Percentiles rank a stretch among this genome's conserved stretches.
Conservation (phyloP, 2,329 filamentous ascomycete species). For the Proliferodiscus dingleyae region DNA sequence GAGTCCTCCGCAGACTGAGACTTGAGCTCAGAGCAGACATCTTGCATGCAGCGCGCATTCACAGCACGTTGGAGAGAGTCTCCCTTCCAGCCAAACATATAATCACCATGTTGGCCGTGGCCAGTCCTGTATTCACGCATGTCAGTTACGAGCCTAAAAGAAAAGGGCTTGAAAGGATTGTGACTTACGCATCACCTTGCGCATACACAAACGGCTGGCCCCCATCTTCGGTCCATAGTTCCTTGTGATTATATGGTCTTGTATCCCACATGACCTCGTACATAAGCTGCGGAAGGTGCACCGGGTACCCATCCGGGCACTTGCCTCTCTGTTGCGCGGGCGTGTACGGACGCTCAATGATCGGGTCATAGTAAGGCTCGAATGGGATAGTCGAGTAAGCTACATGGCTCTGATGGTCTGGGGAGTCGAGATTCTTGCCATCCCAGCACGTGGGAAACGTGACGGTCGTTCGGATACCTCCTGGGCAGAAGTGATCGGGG, state of each 20-base stretch:
- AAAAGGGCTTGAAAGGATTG: neutral
- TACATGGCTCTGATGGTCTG: conserved; percentile 14
- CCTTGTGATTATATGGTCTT: conserved; percentile 2
- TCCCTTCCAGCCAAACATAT: conserved; percentile 5
- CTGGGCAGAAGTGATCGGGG: neutral
- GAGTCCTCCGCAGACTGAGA: conserved; percentile 1
- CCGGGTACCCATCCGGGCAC: conserved; percentile 2
- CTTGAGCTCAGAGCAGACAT: neutral
- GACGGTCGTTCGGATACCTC: conserved; percentile 4
- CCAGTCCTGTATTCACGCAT: conserved; percentile 1
- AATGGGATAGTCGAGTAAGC: conserved; percentile 4
- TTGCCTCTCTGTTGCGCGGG: conserved; percentile 1
- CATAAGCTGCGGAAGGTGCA: conserved; percentile 7
- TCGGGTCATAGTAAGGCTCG: conserved; percentile 4
- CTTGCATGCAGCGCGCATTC: neutral
- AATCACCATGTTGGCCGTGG: conserved; percentile 4
- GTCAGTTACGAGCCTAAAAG: too few species aligned
- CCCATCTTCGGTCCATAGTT: conserved; percentile 6
- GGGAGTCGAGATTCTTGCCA: conserved; percentile 11
- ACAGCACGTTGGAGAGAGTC: conserved; percentile 1
- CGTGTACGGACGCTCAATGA: neutral
- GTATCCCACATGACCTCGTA: conserved; percentile 8
- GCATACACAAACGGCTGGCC: conserved; percentile 6
- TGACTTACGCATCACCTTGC: conserved; percentile 6
- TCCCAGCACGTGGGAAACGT: conserved; percentile 28